Conservation (phyloP, 2,329 filamentous ascomycete species). For the Phoma sp. region DNA sequence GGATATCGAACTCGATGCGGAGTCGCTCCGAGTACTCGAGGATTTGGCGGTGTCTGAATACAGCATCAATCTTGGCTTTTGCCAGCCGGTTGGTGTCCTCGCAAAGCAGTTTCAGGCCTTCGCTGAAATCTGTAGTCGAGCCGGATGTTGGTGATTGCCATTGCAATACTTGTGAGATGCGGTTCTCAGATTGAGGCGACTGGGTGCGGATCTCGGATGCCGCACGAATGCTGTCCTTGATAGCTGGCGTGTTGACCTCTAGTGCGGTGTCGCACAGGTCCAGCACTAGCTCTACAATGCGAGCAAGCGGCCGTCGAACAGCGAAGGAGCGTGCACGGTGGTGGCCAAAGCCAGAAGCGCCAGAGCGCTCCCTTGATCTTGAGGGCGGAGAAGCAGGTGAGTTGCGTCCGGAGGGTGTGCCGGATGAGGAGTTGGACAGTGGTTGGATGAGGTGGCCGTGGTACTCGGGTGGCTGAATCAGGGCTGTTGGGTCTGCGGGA, state of each 20-base stretch:
- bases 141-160: constrained; percentile 96
- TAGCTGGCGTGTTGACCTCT: constrained; percentile 91
- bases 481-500: constrained; percentile 57
- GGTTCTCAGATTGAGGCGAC: constrained; percentile 93
- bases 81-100: constrained; percentile 87
- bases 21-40: constrained; percentile 97
- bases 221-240: constrained; percentile 77
- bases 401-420: constrained; percentile 73
- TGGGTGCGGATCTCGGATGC: constrained; percentile 85
- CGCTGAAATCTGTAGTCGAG: constrained; percentile 90
- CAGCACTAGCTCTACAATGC: constrained; percentile 92
- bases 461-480: constrained; percentile 75
- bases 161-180: constrained; percentile 91
- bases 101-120: constrained; percentile 86
- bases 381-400: constrained; percentile 70
- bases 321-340: constrained; percentile 86
- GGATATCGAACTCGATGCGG: constrained; percentile 87
- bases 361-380: constrained; percentile 74
- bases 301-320: constrained; percentile 83
- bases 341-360: constrained; percentile 76
- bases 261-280: constrained; percentile 95
- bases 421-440: constrained; percentile 69
- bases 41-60: constrained; percentile 88
- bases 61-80: constrained; percentile 88
- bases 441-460: constrained; percentile 87